Conservation (phyloP, 75 land plant species). For the Chamaecyparis obtusa region DNA sequence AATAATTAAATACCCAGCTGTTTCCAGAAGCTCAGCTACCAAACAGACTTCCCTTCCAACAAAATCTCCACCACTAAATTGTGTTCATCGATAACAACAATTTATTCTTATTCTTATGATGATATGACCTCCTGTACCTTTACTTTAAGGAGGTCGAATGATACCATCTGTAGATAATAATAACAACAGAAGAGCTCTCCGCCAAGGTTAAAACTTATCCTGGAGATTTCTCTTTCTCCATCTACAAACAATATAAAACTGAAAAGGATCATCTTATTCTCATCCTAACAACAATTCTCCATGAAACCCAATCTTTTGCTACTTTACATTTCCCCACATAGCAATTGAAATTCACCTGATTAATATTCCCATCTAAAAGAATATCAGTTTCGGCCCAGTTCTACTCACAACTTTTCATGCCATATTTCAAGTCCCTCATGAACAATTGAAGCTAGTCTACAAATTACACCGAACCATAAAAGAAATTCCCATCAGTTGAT, state of each 20-base stretch:
- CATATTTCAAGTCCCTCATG: background rate
- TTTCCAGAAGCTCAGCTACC: background rate
- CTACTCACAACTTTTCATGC: background rate
- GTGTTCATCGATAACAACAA: background rate
- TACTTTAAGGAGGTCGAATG: background rate
- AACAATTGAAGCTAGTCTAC: background rate
- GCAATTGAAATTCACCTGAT: background rate
- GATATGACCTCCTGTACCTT: background rate
- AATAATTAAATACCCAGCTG: background rate
- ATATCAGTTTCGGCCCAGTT: background rate
- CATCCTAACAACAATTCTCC: background rate
- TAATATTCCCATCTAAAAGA: background rate
- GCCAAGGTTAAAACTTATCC: background rate
- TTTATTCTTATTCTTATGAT: background rate
- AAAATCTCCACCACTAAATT: background rate
- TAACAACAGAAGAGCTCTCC: background rate
- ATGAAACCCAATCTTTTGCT: background rate
- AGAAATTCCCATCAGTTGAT: background rate
- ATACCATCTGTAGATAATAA: too few species aligned
- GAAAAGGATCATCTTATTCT: too few species aligned
- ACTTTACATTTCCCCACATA: too few species aligned
- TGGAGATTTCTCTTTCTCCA: background rate
- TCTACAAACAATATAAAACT: background rate
- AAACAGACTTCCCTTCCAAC: background rate
- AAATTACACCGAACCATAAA: background rate